These are phyloP conservation scores for Stachybotrys echinatus DNA, from an alignment of 2,329 filamentous ascomycete species.

Conservation along the genomic window DNA sequence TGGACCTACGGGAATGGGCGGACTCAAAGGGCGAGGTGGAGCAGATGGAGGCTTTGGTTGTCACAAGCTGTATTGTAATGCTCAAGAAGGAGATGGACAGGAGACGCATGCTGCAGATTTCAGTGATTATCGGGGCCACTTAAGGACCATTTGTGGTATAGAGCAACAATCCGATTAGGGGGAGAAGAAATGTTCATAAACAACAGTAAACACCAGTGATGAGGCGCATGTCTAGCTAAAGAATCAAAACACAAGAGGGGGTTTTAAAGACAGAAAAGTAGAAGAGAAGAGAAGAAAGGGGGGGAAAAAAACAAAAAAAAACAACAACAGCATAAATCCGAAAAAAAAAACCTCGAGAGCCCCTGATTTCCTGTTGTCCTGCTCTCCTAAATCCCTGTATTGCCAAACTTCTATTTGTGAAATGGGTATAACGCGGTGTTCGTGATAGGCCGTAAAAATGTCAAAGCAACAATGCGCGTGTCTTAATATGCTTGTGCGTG, in stretches of 20 bases:
- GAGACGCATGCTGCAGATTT: constrained; percentile 44
- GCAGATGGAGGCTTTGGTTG: constrained; percentile 43
- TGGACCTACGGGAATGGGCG: constrained; percentile 33
- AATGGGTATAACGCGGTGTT: background rate
- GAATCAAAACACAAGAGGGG: too few relatives aligned
- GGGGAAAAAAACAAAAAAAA: too few relatives aligned
- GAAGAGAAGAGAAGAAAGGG: too few relatives aligned
- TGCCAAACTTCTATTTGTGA: too few relatives aligned
- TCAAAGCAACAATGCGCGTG: background rate
- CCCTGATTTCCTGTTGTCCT: too few relatives aligned
- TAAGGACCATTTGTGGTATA: background rate
- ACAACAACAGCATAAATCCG: too few relatives aligned
- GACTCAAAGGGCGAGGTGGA: constrained; percentile 24
- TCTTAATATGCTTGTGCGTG: background rate
- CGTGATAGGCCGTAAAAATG: background rate
- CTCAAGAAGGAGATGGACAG: constrained; percentile 62
- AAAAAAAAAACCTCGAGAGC: too few relatives aligned
- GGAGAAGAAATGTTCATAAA: background rate
- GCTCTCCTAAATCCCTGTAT: too few relatives aligned
- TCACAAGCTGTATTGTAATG: constrained; percentile 55
- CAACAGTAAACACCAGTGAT: too few relatives aligned
- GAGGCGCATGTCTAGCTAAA: too few relatives aligned
- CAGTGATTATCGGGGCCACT: constrained; percentile 31
- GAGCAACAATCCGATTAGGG: background rate
- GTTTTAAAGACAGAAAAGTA: too few relatives aligned